A percentile compares a stretch with the other conserved stretches of the same genome.
Conservation (phyloP, 2,329 filamentous ascomycete species). For the Aspergillus flavus region DNA sequence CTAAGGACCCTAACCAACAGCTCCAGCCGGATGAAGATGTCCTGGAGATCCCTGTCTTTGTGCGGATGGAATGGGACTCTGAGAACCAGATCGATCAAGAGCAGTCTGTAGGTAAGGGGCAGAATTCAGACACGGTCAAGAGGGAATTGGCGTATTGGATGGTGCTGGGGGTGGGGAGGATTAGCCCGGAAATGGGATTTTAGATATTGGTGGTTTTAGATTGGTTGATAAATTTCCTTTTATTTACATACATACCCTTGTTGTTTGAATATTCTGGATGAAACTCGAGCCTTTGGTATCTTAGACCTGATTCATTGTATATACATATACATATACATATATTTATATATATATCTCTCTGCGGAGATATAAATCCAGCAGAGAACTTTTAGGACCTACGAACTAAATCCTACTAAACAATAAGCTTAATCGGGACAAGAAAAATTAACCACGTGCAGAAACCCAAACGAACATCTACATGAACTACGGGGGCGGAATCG, state of each 20-base stretch:
- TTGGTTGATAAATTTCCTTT: conserved; percentile 8
- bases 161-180: conserved; percentile 83
- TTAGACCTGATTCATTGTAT: not conserved
- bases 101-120: conserved; percentile 40
- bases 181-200: conserved; percentile 47
- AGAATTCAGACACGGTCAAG: conserved; percentile 70
- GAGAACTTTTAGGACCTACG: not conserved
- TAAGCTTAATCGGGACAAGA: not conserved
- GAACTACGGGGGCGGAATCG: not conserved
- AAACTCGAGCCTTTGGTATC: not conserved
- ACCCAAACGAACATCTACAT: not conserved
- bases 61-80: conserved; percentile 86
- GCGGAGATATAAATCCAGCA: not conserved
- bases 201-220: conserved; percentile 12
- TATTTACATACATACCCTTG: not conserved
- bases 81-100: conserved; percentile 52
- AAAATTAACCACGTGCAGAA: not conserved
- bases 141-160: conserved; percentile 95
- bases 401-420: not conserved
- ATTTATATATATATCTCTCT: not conserved
- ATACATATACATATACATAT: not conserved
- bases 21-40: conserved; percentile 61
- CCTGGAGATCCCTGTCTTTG: conserved; percentile 91
- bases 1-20: conserved; percentile 14
- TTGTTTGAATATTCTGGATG: not conserved